phyloP scores from a whole-genome alignment of 83 land plant genomes.

The Thuja plicata region DNA sequence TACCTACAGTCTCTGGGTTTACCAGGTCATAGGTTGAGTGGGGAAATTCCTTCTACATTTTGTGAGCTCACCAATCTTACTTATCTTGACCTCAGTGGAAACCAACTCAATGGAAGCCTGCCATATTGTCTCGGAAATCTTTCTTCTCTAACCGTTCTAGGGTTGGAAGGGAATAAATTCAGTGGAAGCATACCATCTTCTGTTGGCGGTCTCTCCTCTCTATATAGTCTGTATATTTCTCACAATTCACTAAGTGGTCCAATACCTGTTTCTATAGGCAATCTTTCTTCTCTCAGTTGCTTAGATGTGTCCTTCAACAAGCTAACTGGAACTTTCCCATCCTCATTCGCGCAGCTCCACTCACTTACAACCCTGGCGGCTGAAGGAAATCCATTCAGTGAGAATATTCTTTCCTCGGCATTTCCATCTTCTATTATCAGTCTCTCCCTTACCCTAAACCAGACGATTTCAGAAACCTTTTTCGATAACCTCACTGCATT shows the following conservation, averaged over 20 bases:
- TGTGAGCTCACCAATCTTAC: background rate
- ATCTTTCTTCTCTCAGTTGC: background rate
- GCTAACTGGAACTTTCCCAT: background rate
- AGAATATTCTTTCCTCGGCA: background rate
- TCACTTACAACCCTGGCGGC: background rate
- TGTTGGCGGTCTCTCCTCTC: too few relatives aligned
- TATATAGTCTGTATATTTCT: too few relatives aligned
- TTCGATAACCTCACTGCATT: background rate
- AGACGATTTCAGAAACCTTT: background rate
- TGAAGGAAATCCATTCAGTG: background rate
- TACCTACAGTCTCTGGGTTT: background rate
- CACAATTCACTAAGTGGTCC: too few relatives aligned
- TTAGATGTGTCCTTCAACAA: background rate
- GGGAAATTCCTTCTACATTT: background rate
- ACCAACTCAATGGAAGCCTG: background rate
- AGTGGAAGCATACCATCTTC: too few relatives aligned
- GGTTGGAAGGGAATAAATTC: too few relatives aligned
- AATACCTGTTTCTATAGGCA: background rate
- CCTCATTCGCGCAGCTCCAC: background rate
- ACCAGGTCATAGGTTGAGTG: background rate
- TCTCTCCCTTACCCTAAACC: background rate
- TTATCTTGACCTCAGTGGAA: background rate
- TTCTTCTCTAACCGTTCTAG: background rate
- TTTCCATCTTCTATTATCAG: background rate
- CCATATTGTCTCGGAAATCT: background rate